These are phyloP conservation scores for Jamesozyma gamospora DNA, from an alignment of 805 yeast species.

Conservation along the genomic window DNA sequence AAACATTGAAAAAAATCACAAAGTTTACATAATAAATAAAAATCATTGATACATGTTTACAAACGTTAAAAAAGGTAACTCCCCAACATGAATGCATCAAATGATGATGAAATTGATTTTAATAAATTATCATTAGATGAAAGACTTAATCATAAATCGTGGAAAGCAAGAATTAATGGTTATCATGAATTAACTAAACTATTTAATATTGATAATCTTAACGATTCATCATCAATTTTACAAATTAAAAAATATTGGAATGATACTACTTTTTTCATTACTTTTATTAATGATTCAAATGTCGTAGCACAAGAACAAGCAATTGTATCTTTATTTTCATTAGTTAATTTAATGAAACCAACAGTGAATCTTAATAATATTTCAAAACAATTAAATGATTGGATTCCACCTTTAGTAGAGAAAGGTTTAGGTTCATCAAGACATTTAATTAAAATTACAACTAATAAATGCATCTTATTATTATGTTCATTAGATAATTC, in stretches of 20 bases:
- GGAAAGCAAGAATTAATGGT: conserved; percentile 82
- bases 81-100: too few relatives aligned
- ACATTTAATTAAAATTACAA: conserved; percentile 57
- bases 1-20: too few relatives aligned
- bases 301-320: conserved; percentile 90
- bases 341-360: conserved; percentile 13
- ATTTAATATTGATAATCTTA: conserved; percentile 27
- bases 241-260: conserved; percentile 29
- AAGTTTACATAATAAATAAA: too few relatives aligned
- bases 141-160: conserved; percentile 56
- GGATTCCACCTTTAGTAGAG: conserved; percentile 46
- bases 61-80: too few relatives aligned
- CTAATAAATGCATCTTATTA: conserved; percentile 52
- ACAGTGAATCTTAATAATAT: background rate
- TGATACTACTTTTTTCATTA: conserved; percentile 46
- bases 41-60: too few relatives aligned
- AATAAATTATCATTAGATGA: conserved; percentile 55
- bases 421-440: conserved; percentile 73
- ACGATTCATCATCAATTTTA: conserved; percentile 4
- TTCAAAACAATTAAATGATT: conserved; percentile 1
- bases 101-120: conserved; percentile 48
- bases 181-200: conserved; percentile 53
- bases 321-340: conserved; percentile 42
- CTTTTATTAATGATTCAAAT: conserved; percentile 64
- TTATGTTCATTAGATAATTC: conserved; percentile 60